Evolutionary conservation across 1,284 basidiomycete species (phyloP).

Genomic region (Mycena citricolor): DNA sequence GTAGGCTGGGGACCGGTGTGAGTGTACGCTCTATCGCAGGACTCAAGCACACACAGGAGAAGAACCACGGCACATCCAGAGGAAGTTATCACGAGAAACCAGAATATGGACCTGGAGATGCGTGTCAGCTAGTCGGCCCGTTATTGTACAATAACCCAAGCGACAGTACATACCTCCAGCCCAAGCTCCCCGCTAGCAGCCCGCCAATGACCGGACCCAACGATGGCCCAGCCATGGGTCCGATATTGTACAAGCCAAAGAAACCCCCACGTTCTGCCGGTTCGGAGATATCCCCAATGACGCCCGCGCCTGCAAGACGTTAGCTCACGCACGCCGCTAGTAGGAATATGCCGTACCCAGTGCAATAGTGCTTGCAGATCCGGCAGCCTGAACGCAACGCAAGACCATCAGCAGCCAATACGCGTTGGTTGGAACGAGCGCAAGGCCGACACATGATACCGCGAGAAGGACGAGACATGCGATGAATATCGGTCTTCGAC

Average conservation of each 20-base stretch:
- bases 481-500: constrained; percentile 57
- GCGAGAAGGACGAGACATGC: constrained; percentile 51
- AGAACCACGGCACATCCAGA: constrained; percentile 53
- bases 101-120: constrained; percentile 65
- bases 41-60: constrained; percentile 49
- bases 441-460: constrained; percentile 57
- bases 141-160: neutral
- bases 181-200: constrained; percentile 51
- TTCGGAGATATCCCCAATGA: constrained; percentile 56
- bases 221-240: constrained; percentile 48
- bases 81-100: constrained; percentile 70
- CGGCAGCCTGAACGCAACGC: constrained; percentile 59
- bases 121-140: neutral
- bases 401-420: constrained; percentile 64
- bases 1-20: constrained; percentile 36
- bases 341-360: constrained; percentile 36
- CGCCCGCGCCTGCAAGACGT: constrained; percentile 46
- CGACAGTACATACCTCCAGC: constrained; percentile 56
- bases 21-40: too few relatives aligned
- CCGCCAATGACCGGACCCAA: constrained; percentile 62
- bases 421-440: constrained; percentile 55
- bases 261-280: constrained; percentile 53
- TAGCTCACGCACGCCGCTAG: too few relatives aligned
- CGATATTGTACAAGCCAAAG: constrained; percentile 48
- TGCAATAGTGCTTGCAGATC: constrained; percentile 60